Conservation (phyloP, 352 stramenopile species). For the Poterioochromonas sp. region DNA sequence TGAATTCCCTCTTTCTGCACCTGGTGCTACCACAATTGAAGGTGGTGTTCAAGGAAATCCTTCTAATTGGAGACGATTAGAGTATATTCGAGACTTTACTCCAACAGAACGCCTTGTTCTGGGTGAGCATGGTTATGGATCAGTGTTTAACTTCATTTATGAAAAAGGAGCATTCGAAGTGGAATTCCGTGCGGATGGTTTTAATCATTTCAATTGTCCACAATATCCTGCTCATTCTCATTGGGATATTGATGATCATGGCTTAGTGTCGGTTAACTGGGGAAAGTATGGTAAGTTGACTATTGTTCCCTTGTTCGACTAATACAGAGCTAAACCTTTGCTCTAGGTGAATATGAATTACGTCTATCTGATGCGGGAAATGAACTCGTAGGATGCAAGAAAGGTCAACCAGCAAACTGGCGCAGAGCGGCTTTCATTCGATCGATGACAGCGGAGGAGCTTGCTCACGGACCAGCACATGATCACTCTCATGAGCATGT, state of each 20-base stretch:
- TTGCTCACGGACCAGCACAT: neutral
- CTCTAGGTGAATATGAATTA: neutral
- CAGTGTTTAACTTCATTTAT: neutral
- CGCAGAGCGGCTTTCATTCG: neutral
- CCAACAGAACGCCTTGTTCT: neutral
- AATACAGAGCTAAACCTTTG: neutral
- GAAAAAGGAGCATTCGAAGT: conserved; percentile 1
- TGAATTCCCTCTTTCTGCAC: neutral
- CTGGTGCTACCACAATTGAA: neutral
- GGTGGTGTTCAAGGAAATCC: neutral
- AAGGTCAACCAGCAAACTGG: neutral
- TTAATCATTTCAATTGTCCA: neutral
- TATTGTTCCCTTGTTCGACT: neutral
- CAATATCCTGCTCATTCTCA: conserved; percentile 4
- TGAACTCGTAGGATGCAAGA: neutral
- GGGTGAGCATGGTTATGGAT: neutral
- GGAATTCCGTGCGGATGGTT: neutral
- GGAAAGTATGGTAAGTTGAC: neutral
- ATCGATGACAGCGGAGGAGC: neutral
- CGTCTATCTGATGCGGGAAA: neutral
- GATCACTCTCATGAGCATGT: conserved; percentile 16
- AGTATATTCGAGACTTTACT: neutral
- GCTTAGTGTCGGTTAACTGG: neutral
- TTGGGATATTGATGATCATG: neutral
- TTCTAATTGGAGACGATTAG: neutral